Percentiles rank a stretch among this genome's conserved stretches.
Evolutionary conservation across 2,329 filamentous ascomycete species (phyloP).

Genomic region (Nigrospora oryzae): DNA sequence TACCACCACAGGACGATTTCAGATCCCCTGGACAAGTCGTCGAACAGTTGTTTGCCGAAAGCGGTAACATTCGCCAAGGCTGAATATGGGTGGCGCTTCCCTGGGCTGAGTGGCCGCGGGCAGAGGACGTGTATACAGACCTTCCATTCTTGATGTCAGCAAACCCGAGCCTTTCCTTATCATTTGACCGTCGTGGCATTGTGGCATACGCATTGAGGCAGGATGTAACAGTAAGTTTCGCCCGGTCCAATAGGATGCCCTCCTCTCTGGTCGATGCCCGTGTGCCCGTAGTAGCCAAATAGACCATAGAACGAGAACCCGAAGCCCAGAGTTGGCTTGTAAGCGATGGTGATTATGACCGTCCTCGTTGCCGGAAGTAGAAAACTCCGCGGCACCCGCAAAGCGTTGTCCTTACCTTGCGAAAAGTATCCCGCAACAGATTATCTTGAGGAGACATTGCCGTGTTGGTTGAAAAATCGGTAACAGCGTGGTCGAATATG

Average conservation of each 20-base stretch:
- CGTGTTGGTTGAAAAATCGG: slow-evolving; percentile 1
- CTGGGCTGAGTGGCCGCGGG: too few relatives aligned
- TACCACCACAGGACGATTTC: slow-evolving; percentile 14
- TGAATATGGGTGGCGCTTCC: background rate
- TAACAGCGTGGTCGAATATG: too few relatives aligned
- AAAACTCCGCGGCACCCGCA: background rate
- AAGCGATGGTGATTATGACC: slow-evolving; percentile 16
- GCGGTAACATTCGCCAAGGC: slow-evolving; percentile 15
- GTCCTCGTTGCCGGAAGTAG: slow-evolving; percentile 11
- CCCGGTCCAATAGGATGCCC: slow-evolving; percentile 10
- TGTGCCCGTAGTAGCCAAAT: slow-evolving; percentile 15
- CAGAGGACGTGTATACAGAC: slow-evolving; percentile 5
- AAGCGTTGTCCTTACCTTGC: slow-evolving; percentile 7
- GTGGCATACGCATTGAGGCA: slow-evolving; percentile 14
- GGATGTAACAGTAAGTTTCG: slow-evolving; percentile 10
- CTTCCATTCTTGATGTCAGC: slow-evolving; percentile 15
- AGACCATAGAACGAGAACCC: slow-evolving; percentile 11
- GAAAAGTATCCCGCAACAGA: slow-evolving; percentile 6
- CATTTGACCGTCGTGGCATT: slow-evolving; percentile 2
- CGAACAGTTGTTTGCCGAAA: slow-evolving; percentile 11
- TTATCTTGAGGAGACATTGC: background rate
- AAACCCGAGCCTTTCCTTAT: slow-evolving; percentile 7
- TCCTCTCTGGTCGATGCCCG: slow-evolving; percentile 3
- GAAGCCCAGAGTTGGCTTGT: slow-evolving; percentile 14
- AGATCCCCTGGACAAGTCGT: slow-evolving; percentile 12